These are phyloP conservation scores for Lunasporangiospora selenospora DNA, from an alignment of 192 early-diverging fungal genomes.

Conservation along the genomic window DNA sequence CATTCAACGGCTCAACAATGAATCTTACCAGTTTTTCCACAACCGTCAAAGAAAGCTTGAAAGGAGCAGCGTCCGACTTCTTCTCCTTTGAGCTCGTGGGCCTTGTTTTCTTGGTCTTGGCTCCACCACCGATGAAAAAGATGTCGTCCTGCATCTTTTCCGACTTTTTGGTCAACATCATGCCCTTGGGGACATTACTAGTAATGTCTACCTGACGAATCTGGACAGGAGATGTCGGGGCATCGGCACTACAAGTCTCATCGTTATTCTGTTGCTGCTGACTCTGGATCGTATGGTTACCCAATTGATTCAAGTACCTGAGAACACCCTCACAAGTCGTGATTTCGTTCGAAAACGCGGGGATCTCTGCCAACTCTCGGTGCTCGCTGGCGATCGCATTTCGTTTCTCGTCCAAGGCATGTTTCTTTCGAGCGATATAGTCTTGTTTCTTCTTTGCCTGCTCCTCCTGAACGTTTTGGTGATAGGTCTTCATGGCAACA, in stretches of 20 bases:
- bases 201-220: constrained; percentile 60
- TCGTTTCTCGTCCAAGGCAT: constrained; percentile 68
- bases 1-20: too few species aligned
- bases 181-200: constrained; percentile 71
- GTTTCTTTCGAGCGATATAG: constrained; percentile 63
- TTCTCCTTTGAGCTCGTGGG: constrained; percentile 53
- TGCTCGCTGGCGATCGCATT: constrained; percentile 68
- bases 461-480: constrained; percentile 63
- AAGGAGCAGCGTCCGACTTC: constrained; percentile 11
- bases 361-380: constrained; percentile 81
- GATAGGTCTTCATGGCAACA: constrained; percentile 72
- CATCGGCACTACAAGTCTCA: too few species aligned
- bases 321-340: constrained; percentile 78
- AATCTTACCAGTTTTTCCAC: constrained; percentile 76
- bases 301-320: constrained; percentile 57
- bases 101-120: constrained; percentile 51
- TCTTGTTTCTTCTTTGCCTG: constrained; percentile 65
- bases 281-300: too few species aligned
- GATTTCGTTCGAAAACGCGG: constrained; percentile 86
- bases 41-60: constrained; percentile 74
- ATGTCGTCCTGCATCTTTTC: constrained; percentile 73
- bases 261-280: too few species aligned
- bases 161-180: constrained; percentile 74
- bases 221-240: constrained; percentile 37
- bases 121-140: constrained; percentile 68